Evolutionary conservation across 768 basidiomycete genomes (phyloP), one percentile per base, ranked within the genome.

Genomic region (Xerocomellus chrysenteron): DNA sequence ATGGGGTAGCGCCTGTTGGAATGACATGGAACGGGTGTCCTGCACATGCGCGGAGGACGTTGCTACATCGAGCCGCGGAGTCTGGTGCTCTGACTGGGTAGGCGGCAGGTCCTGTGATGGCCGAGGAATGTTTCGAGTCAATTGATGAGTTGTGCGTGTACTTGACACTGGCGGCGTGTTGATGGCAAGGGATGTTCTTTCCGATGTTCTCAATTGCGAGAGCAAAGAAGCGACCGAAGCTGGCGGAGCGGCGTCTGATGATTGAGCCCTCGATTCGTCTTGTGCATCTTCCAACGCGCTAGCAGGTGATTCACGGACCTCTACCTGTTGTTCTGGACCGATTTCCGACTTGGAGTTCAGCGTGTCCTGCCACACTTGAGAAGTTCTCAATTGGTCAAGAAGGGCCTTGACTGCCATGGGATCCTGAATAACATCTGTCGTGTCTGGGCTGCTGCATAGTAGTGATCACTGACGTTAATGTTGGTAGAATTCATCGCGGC

Each of bases 1-100:
- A 53, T 78, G 73, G 4, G 88, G 83, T 28, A 93, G 75, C 0
- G 89, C 80, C 61, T 92, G 85, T 60, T 85, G 86, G 67, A 89
- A 92, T 30, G 84, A 79, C 56, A 80, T 73, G 24, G 70, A 70
- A 52, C 77, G 80, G 48, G 80, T 58, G 60, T 85, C 80, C 42
- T 76, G 52, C 37, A 44, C 62, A 30, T 13, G 51, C 37, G 57
- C 41, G 39, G 55, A 48, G 28, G 60, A 43, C 10, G 54, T 16
- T 43, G 55, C 32, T 36, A 24, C 51, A 33, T 47, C 44, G 54
- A 47, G 43, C 57, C 47, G 59, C 45, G 64, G 58, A 57, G 60
- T 48, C 40, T 43, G 67, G 19, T 56, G 46, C 12, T 59, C 58
- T 45, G 30, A 32, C 26, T 47, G 50, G 8, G 44, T 49, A 19